phyloP scores from a whole-genome alignment of 139 green algal species.

The Trebouxia sp. region DNA sequence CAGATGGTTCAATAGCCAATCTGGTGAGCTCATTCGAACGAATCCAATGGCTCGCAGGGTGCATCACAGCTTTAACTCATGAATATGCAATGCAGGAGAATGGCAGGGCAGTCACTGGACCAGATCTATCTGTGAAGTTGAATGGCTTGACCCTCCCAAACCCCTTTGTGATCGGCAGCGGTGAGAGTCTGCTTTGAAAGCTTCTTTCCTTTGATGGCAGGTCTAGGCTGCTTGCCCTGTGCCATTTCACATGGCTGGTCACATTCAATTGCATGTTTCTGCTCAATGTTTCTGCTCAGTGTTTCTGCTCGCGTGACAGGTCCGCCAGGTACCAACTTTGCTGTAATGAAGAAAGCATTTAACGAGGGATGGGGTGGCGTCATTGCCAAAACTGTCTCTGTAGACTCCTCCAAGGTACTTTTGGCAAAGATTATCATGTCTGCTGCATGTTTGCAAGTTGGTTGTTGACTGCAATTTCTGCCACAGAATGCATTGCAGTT shows the following conservation, averaged over 20 bases:
- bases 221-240: neutral
- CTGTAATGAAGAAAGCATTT: conserved; percentile 86
- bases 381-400: conserved; percentile 93
- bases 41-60: too few species aligned
- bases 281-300: too few species aligned
- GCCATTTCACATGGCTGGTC: neutral
- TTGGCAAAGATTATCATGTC: neutral
- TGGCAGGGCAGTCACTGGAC: conserved; percentile 58
- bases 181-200: too few species aligned
- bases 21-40: neutral
- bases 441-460: neutral
- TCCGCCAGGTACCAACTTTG: conserved; percentile 92
- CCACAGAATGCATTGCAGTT: too few species aligned
- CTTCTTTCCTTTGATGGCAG: too few species aligned
- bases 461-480: neutral
- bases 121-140: conserved; percentile 69
- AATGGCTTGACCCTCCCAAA: conserved; percentile 95
- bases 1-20: neutral
- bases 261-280: neutral
- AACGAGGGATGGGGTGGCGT: conserved; percentile 98
- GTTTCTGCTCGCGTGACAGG: conserved; percentile 31
- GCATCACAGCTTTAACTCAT: too few species aligned
- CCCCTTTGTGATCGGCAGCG: conserved; percentile 94
- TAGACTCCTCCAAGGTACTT: conserved; percentile 84
- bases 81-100: conserved; percentile 45